Percentiles rank a stretch among this genome's conserved stretches.
Evolutionary conservation across 495 filamentous ascomycete genomes (phyloP).

Genomic region (Neurospora intermedia): DNA sequence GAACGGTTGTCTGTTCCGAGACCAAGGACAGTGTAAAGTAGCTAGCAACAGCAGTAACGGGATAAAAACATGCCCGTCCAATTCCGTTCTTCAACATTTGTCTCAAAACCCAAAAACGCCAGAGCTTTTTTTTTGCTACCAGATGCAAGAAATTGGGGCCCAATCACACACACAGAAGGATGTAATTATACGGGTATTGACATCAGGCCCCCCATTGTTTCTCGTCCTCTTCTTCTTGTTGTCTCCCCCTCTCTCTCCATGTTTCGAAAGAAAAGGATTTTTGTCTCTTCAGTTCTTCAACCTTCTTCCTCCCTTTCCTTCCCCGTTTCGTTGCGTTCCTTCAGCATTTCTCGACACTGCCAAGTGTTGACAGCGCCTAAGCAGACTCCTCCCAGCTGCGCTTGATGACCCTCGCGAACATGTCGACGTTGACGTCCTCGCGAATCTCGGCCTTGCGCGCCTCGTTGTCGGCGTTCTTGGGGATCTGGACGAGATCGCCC

Average conservation of each 20-base stretch:
- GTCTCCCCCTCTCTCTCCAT: not conserved
- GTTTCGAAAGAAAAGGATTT: not conserved
- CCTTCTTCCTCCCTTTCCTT: constrained; percentile 10
- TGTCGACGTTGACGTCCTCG: constrained; percentile 93
- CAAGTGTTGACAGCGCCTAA: not conserved
- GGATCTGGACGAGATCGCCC: constrained; percentile 48
- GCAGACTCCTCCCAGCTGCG: constrained; percentile 86
- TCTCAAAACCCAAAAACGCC: constrained; percentile 21
- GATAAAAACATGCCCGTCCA: not conserved
- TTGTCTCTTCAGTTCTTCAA: not conserved
- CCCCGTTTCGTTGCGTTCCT: not conserved
- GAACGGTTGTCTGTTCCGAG: not conserved
- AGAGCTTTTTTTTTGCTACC: constrained; percentile 19
- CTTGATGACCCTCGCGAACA: constrained; percentile 69
- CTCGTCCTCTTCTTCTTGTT: constrained; percentile 1
- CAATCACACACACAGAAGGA: constrained; percentile 4
- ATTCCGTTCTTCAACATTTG: not conserved
- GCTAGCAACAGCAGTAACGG: not conserved
- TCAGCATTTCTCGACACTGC: not conserved
- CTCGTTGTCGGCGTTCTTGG: constrained; percentile 96
- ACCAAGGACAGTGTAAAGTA: not conserved
- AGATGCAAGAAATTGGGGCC: constrained; percentile 16
- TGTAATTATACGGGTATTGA: constrained; percentile 6
- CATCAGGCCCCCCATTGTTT: constrained; percentile 1
- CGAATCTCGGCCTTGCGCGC: constrained; percentile 91